Percentiles rank a stretch among this genome's conserved stretches.
These are phyloP conservation scores for Lepidium sativum DNA, from an alignment of 345 rosid genomes.

Conservation along the genomic window DNA sequence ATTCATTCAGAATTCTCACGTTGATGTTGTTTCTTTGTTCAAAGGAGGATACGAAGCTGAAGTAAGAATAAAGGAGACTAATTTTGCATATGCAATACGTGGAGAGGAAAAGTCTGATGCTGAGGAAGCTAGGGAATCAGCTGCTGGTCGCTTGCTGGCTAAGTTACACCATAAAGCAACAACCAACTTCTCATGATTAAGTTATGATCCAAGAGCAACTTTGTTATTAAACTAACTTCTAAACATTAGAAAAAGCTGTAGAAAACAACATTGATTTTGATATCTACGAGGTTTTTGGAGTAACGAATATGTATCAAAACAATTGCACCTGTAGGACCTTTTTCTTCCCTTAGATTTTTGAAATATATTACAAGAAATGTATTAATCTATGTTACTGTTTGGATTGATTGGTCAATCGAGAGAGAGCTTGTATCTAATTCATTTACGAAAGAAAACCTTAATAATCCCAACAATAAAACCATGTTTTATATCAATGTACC, in stretches of 20 bases:
- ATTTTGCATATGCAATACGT: constrained; percentile 17
- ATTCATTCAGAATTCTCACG: neutral
- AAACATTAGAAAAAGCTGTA: neutral
- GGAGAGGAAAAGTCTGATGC: constrained; percentile 31
- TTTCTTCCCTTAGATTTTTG: neutral
- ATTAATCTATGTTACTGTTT: neutral
- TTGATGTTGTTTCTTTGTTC: neutral
- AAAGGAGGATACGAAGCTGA: constrained; percentile 56
- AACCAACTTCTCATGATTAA: neutral
- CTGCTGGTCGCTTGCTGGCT: constrained; percentile 39
- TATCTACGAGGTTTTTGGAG: neutral
- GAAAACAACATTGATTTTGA: neutral
- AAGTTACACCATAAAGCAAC: constrained; percentile 13
- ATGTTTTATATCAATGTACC: neutral
- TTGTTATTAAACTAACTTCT: neutral
- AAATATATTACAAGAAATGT: neutral
- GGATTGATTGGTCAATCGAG: too few relatives aligned
- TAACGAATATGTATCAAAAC: neutral
- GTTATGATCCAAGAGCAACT: neutral
- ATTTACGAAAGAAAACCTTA: neutral
- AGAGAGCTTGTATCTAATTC: too few relatives aligned
- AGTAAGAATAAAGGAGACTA: constrained; percentile 33
- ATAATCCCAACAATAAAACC: neutral
- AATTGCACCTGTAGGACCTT: neutral
- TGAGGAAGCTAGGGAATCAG: constrained; percentile 54